A percentile compares a stretch with the other conserved stretches of the same genome.
Conservation (phyloP, 805 yeast species). For the Diddensiella santjacobensis region DNA sequence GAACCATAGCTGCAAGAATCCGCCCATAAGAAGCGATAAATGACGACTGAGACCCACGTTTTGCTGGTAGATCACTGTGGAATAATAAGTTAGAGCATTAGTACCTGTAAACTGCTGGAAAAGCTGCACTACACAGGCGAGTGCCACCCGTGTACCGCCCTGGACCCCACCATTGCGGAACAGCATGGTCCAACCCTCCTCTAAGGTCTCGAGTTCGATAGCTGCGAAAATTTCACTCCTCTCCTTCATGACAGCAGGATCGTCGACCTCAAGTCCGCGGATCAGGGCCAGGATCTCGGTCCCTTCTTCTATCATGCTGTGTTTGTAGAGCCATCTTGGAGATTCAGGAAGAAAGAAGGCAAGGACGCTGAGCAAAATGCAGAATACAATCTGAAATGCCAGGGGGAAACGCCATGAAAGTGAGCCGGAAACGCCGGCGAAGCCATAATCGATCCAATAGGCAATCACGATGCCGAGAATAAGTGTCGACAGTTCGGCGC, state of each 20-base stretch:
- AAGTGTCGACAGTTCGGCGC: constrained; percentile 58
- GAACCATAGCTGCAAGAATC: constrained; percentile 12
- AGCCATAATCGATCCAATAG: constrained; percentile 44
- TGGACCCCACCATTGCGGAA: constrained; percentile 21
- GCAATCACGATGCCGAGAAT: constrained; percentile 42
- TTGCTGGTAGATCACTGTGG: constrained; percentile 7
- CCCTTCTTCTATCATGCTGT: constrained; percentile 28
- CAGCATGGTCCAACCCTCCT: constrained; percentile 25
- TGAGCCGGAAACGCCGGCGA: constrained; percentile 27
- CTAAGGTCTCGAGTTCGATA: constrained; percentile 8
- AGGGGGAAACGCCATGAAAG: constrained; percentile 68
- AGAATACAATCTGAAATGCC: constrained; percentile 49
- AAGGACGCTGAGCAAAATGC: constrained; percentile 39
- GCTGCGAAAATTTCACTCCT: constrained; percentile 21
- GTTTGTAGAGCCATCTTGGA: constrained; percentile 43
- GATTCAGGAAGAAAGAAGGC: constrained; percentile 48
- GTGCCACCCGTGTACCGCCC: constrained; percentile 3
- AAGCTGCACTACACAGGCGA: constrained; percentile 8
- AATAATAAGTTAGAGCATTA: constrained; percentile 8
- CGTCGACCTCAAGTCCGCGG: constrained; percentile 13
- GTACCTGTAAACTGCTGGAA: constrained; percentile 15
- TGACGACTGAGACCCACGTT: constrained; percentile 6
- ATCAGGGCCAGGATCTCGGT: constrained; percentile 16
- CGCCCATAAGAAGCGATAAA: constrained; percentile 6
- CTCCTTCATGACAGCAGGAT: constrained; percentile 8